Base-by-base conservation (phyloP, 1,139 yeast genomes). In the Pichia sp. region DNA sequence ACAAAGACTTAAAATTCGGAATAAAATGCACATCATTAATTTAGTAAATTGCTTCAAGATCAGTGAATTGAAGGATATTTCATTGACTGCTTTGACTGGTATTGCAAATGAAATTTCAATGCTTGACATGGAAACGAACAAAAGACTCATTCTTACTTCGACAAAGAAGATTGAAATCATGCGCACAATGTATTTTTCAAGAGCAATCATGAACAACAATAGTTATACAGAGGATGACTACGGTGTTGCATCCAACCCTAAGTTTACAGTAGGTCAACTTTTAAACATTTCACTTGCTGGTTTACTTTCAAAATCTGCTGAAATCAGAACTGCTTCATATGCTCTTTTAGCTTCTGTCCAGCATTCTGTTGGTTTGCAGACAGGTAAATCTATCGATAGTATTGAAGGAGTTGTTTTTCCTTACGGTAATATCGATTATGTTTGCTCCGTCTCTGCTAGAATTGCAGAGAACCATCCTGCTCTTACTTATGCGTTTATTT, bases 341-440 rank as follows among this genome's bases (percentile, higher is more conserved):
- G 73, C 80, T 42, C 72, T 90, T 20, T 73, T 89, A 65, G 83
- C 88, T 0, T 80, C 90, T 0, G 71, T 87, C 40, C 81, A 85
- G 8, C 73, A 78, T 6, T 78, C 85, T 46, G 87, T 84, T 67
- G 75, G 78, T 10, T 70, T 89, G 49, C 81, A 83, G 51, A 77
- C 84, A 62, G 90, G 88, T 0, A 76, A 83, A 31, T 77, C 79
- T 12, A 74, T 82, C 33, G 75, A 75, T 41, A 79, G 81, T 53
- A 81, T 89, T 1, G 78, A 79, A 16, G 87, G 81, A 46, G 76
- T 86, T 16, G 80, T 85, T n/a, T 84, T 87, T 61, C 96, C 96
- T 0, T 79, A 81, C 45, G 87, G 87, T 64, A 81, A 84, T 46
- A 78, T 85, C 6, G 79, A 83, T 20, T 85, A 85, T 70, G 81